A percentile compares a stretch with the other conserved stretches of the same genome.
phyloP scores from a whole-genome alignment of 805 yeast genomes.

The Lachancea meyersii region DNA sequence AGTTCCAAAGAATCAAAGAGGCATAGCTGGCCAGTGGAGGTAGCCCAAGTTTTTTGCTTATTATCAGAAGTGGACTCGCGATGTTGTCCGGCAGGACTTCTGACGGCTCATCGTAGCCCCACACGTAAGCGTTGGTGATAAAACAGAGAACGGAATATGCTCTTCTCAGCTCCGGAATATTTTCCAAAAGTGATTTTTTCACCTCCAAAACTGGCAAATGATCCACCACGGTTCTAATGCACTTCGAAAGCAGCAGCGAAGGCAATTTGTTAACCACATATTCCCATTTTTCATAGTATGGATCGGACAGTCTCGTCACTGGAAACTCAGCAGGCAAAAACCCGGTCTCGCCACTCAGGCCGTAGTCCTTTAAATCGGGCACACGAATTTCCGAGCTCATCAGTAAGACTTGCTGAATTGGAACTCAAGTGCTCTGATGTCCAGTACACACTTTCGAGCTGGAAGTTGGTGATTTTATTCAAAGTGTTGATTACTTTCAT shows the following conservation, averaged over 20 bases:
- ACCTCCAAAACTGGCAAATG: slow-evolving; percentile 51
- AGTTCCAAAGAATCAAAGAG: slow-evolving; percentile 84
- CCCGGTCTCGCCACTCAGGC: slow-evolving; percentile 64
- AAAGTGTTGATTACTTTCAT: too few species aligned
- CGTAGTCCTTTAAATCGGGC: slow-evolving; percentile 58
- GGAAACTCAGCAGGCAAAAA: slow-evolving; percentile 73
- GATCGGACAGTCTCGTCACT: slow-evolving; percentile 48
- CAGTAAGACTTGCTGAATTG: not conserved
- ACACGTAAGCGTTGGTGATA: slow-evolving; percentile 80
- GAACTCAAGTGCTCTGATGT: not conserved
- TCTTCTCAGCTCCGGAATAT: slow-evolving; percentile 56
- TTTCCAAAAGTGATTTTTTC: slow-evolving; percentile 33
- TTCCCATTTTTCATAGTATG: slow-evolving; percentile 77
- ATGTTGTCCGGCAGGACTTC: slow-evolving; percentile 61
- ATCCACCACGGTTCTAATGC: slow-evolving; percentile 60
- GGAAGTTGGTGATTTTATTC: too few species aligned
- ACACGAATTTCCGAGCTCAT: slow-evolving; percentile 27
- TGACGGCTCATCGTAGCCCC: slow-evolving; percentile 65
- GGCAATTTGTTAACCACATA: slow-evolving; percentile 58
- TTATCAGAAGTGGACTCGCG: slow-evolving; percentile 62
- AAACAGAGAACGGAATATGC: slow-evolving; percentile 79
- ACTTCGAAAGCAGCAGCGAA: slow-evolving; percentile 59
- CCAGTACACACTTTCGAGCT: too few species aligned
- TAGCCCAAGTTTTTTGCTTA: slow-evolving; percentile 54
- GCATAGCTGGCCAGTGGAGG: slow-evolving; percentile 91